These are phyloP conservation scores for Aspergillus fumigatiaffinis DNA, from an alignment of 2,329 filamentous ascomycete species.

Conservation along the genomic window DNA sequence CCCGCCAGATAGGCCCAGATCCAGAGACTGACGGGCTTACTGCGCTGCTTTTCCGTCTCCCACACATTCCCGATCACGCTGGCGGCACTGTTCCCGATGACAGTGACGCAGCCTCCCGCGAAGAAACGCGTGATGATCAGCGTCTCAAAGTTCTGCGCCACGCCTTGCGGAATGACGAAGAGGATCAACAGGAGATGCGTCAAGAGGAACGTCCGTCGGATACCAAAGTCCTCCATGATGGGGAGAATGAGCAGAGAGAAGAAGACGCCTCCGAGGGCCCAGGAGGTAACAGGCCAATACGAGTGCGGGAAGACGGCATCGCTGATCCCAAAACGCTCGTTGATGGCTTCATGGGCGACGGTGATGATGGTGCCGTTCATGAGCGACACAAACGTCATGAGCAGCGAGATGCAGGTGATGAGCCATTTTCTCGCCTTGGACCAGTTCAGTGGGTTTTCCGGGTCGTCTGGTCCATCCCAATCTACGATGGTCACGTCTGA, in stretches of 20 bases:
- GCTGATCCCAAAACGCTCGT: conserved; percentile 28
- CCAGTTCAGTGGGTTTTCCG: conserved; percentile 39
- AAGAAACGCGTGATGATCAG: conserved; percentile 43
- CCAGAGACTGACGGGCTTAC: conserved; percentile 40
- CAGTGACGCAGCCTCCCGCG: conserved; percentile 40
- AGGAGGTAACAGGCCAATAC: conserved; percentile 32
- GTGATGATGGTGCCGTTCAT: conserved; percentile 40
- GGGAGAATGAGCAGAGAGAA: conserved; percentile 30
- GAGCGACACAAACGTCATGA: conserved; percentile 31
- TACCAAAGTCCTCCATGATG: conserved; percentile 39
- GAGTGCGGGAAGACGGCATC: conserved; percentile 29
- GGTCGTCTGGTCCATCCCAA: conserved; percentile 32
- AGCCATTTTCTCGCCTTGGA: conserved; percentile 33
- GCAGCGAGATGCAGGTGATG: conserved; percentile 22
- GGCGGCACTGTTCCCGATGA: conserved; percentile 35
- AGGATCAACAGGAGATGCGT: conserved; percentile 38
- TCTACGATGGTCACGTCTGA: conserved; percentile 15
- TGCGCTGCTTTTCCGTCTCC: conserved; percentile 29
- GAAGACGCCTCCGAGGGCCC: conserved; percentile 27
- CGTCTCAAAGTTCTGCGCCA: conserved; percentile 45
- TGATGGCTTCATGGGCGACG: conserved; percentile 33
- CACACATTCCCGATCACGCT: conserved; percentile 30
- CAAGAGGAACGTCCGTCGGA: conserved; percentile 38
- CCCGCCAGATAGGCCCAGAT: conserved; percentile 41
- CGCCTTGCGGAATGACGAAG: conserved; percentile 41